Base-by-base conservation (phyloP, 495 filamentous ascomycete genomes). In the Aspergillus cavernicola region DNA sequence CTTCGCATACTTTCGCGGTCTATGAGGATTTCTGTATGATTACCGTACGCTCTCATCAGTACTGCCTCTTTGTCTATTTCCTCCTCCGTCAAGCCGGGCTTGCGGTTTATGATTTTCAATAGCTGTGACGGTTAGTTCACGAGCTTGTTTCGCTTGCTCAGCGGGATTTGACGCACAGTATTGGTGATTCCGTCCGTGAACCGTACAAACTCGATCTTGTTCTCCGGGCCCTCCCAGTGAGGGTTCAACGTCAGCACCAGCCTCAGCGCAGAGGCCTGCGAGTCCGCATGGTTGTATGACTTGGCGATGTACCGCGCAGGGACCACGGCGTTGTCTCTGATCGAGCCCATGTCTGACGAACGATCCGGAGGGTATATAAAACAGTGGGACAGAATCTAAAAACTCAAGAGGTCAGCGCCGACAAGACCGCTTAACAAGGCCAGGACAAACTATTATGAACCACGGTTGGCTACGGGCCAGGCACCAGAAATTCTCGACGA, bases 111-210 rank as follows among this genome's bases (percentile, higher is more conserved):
- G 24, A 88, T 88, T 80, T 97, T 97, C 44, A 88, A 70, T 19
- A 98, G 80, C 74, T 88, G 68, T 52, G 53, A 8, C 10, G 23
- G 63, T 73, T 63, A 76, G 64, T 45, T 18, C 23, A 13, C 19
- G 8, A 13, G 23, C 36, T 38, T 22, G 35, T 4, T 24, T 44
- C 38, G 12, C 13, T 39, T 24, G 46, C 43, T 55, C 26, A 47
- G 56, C 3, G 36, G 40, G 40, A 37, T 16, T 10, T 2, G 9
- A 82, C 82, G 55, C 70, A 88, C 85, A 54, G 92, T 97, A 70
- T 98, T 98, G 39, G 93, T 98, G 68, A 98, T 98, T 58, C 93
- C 93, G 65, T 98, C 93, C 23, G 89, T 98, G 75, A 97, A 98
- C 40, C 85, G 83, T 42, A 90, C 79, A 60, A 97, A 89, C 65